Evolutionary conservation across 305 asterid species (phyloP).

Genomic region (Coffea humblotiana): DNA sequence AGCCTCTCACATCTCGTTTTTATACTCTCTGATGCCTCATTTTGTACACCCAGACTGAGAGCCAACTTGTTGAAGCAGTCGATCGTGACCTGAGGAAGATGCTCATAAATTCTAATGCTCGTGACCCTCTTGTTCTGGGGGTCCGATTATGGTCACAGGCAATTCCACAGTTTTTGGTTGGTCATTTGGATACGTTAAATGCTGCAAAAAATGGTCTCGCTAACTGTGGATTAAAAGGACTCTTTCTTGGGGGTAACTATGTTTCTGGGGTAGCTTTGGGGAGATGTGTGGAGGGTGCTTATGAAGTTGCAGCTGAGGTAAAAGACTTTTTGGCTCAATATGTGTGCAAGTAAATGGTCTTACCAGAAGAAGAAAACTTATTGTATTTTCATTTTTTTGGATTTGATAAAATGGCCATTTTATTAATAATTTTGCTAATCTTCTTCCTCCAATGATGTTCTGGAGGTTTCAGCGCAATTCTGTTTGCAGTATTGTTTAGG

Average conservation of each 20-base stretch:
- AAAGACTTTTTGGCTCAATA: conserved; percentile 54
- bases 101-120: conserved; percentile 68
- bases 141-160: conserved; percentile 93
- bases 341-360: conserved; percentile 36
- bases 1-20: background rate
- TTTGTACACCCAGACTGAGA: conserved; percentile 57
- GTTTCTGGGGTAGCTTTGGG: conserved; percentile 94
- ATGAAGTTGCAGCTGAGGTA: conserved; percentile 79
- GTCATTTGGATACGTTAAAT: conserved; percentile 72
- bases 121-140: conserved; percentile 67
- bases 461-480: no score
- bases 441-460: no score
- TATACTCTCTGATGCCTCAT: conserved; percentile 23
- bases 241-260: conserved; percentile 89
- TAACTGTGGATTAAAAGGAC: conserved; percentile 57
- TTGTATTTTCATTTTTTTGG: conserved; percentile 3
- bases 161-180: conserved; percentile 87
- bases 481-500: no score
- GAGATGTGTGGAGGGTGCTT: conserved; percentile 91
- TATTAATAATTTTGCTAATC: background rate
- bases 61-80: conserved; percentile 83
- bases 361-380: background rate
- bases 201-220: conserved; percentile 61
- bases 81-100: conserved; percentile 93
- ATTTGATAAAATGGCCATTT: background rate